Conservation (phyloP, 225 moss, liverwort and hornwort genomes). For the Physcomitrium patens region DNA sequence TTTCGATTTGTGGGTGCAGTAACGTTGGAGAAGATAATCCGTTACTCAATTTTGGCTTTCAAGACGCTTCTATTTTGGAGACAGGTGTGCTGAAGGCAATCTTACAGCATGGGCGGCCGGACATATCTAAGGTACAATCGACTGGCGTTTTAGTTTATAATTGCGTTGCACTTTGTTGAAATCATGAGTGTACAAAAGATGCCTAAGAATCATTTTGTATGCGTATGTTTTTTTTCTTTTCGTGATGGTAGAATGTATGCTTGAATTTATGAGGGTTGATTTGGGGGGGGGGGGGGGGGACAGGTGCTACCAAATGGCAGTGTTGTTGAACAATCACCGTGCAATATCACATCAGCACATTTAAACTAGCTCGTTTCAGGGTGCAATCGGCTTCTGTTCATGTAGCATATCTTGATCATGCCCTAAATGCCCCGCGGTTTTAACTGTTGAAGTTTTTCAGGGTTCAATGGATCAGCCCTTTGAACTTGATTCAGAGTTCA, state of each 20-base stretch:
- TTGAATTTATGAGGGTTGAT: neutral
- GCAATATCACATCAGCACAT: neutral
- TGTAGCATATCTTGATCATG: neutral
- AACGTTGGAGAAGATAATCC: neutral
- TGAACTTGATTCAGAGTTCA: neutral
- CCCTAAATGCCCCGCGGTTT: neutral
- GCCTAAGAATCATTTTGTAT: too few species aligned
- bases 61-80: slow-evolving; percentile 8
- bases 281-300: neutral
- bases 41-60: slow-evolving; percentile 23
- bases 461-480: neutral
- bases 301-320: neutral
- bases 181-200: neutral
- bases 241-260: neutral
- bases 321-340: neutral
- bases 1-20: slow-evolving; percentile 6
- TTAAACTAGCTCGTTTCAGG: neutral
- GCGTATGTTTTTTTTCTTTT: neutral
- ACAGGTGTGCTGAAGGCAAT: slow-evolving; percentile 39
- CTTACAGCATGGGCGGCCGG: slow-evolving; percentile 15
- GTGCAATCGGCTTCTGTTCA: neutral
- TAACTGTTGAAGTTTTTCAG: slow-evolving; percentile 6
- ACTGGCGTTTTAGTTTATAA: neutral
- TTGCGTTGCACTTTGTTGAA: neutral
- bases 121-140: slow-evolving; percentile 21